Percentiles rank a stretch among this genome's conserved stretches.
Conservation (phyloP, 2,329 filamentous ascomycete species). For the Paecilomyces sp. region DNA sequence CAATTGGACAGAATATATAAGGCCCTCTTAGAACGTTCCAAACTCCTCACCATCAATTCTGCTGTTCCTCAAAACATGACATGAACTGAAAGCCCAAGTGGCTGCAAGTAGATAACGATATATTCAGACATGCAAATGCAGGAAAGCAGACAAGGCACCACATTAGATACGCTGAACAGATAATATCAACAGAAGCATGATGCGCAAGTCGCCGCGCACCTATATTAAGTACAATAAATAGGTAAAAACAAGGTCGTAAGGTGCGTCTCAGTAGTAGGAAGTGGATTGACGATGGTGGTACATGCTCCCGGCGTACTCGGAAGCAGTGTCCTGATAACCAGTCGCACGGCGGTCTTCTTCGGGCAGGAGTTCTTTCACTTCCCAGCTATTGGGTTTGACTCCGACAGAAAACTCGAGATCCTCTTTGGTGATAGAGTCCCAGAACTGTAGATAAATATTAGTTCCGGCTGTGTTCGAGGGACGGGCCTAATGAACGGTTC, state of each 20-base stretch:
- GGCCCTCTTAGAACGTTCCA: background rate
- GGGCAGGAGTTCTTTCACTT: constrained; percentile 83
- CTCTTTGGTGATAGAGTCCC: constrained; percentile 98
- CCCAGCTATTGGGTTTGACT: constrained; percentile 94
- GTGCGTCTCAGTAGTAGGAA: constrained; percentile 23
- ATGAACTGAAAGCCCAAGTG: background rate
- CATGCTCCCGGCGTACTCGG: constrained; percentile 39
- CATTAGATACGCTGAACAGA: background rate
- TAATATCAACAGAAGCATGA: background rate
- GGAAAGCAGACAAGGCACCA: background rate
- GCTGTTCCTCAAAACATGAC: background rate
- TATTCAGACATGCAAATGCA: background rate
- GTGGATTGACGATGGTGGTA: constrained; percentile 33
- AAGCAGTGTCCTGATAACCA: constrained; percentile 56
- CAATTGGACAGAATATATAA: background rate
- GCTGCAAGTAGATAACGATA: background rate
- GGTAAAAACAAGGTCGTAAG: background rate
- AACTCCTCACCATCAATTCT: background rate
- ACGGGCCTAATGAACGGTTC: background rate
- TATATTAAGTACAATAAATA: background rate
- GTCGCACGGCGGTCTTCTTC: constrained; percentile 73
- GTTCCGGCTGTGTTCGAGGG: constrained; percentile 4
- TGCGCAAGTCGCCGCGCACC: background rate
- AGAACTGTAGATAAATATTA: constrained; percentile 59
- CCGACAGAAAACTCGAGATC: constrained; percentile 98